Conservation (phyloP, 805 yeast genomes). For the Candida fluviatilis region DNA sequence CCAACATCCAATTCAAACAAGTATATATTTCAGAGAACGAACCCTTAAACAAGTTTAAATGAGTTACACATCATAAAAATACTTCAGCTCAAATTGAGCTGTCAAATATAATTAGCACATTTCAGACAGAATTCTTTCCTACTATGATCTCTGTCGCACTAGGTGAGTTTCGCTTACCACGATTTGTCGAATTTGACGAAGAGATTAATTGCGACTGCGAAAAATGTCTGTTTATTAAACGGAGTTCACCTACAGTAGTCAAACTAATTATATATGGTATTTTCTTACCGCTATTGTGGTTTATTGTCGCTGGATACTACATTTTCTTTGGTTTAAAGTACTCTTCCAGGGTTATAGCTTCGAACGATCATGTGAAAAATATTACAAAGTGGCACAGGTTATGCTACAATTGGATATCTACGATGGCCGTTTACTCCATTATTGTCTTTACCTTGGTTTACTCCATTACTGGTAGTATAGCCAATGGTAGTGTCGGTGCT, state of each 20-base stretch:
- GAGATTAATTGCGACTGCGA: constrained; percentile 7
- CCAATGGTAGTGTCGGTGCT: no score
- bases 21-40: no score
- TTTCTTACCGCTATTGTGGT: constrained; percentile 19
- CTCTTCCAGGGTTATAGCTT: not conserved
- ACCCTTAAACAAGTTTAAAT: not conserved
- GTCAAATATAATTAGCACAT: no score
- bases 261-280: constrained; percentile 13
- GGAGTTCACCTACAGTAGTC: not conserved
- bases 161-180: not conserved
- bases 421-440: not conserved
- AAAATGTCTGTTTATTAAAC: constrained; percentile 5
- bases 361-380: not conserved
- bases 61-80: not conserved
- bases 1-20: no score
- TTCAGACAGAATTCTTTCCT: not conserved
- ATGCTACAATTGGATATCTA: not conserved
- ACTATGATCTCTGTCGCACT: not conserved
- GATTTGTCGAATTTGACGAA: not conserved
- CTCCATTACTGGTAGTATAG: not conserved
- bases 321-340: not conserved
- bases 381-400: not conserved
- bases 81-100: no score
- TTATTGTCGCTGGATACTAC: not conserved
- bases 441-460: not conserved